These are phyloP conservation scores for Asclepias syriaca DNA, from an alignment of 257 asterid genomes.

Conservation along the genomic window DNA sequence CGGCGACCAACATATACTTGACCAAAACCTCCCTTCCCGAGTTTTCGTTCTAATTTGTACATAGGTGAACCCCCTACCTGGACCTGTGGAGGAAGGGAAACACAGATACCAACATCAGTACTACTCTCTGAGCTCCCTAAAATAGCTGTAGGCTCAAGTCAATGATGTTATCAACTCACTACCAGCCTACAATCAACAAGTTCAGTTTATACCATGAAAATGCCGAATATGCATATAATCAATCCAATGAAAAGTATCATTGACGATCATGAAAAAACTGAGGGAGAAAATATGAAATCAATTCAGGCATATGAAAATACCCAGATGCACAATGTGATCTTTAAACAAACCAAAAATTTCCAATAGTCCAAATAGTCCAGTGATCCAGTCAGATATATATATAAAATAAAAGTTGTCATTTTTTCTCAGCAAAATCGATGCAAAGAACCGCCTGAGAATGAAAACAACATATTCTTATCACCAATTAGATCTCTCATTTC, in stretches of 20 bases:
- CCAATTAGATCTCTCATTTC: background rate
- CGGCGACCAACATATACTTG: slow-evolving; percentile 90
- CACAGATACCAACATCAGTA: background rate
- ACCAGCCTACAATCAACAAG: background rate
- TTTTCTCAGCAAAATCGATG: background rate
- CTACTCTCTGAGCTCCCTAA: background rate
- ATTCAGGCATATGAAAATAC: background rate
- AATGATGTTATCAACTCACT: background rate
- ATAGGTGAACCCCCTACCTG: slow-evolving; percentile 80
- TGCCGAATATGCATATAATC: background rate
- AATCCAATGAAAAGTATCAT: background rate
- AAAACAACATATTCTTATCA: background rate
- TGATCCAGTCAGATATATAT: background rate
- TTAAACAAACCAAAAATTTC: background rate
- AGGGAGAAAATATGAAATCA: background rate
- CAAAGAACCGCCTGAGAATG: background rate
- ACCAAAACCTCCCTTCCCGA: slow-evolving; percentile 94
- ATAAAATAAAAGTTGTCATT: background rate
- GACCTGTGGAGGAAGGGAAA: slow-evolving; percentile 42
- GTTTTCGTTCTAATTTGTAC: slow-evolving; percentile 59
- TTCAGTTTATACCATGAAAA: background rate
- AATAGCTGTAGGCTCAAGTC: background rate
- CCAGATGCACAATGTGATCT: background rate
- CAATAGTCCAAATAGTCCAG: background rate
- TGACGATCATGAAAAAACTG: background rate